Percentiles rank a stretch among this genome's conserved stretches.
Evolutionary conservation across 2,329 filamentous ascomycete species (phyloP).

Genomic region (Fusarium floridanum): DNA sequence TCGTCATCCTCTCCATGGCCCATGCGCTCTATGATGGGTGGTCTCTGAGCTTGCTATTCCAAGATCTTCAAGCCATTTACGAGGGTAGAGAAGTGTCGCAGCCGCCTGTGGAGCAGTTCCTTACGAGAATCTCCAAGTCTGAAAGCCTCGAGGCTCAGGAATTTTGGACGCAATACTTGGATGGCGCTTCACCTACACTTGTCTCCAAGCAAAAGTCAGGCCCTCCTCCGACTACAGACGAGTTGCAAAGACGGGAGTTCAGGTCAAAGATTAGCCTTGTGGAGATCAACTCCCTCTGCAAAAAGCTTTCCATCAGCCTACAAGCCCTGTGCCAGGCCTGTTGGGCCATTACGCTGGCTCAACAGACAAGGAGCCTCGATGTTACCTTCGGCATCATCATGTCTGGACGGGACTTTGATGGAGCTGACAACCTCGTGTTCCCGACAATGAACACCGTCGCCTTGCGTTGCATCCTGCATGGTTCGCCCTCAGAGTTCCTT

Average conservation of each 20-base stretch:
- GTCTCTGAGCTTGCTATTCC: slow-evolving; percentile 81
- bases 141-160: slow-evolving; percentile 43
- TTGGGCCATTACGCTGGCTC: slow-evolving; percentile 79
- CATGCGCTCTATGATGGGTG: slow-evolving; percentile 93
- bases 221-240: neutral
- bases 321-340: slow-evolving; percentile 83
- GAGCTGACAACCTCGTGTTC: slow-evolving; percentile 77
- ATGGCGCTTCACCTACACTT: slow-evolving; percentile 58
- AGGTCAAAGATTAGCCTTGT: slow-evolving; percentile 2
- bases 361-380: slow-evolving; percentile 74
- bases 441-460: slow-evolving; percentile 94
- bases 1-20: slow-evolving; percentile 77
- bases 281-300: slow-evolving; percentile 69
- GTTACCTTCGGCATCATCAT: slow-evolving; percentile 86
- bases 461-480: slow-evolving; percentile 79
- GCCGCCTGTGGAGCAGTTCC: slow-evolving; percentile 63
- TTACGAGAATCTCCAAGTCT: slow-evolving; percentile 52
- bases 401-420: slow-evolving; percentile 83
- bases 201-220: slow-evolving; percentile 32
- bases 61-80: slow-evolving; percentile 78
- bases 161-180: slow-evolving; percentile 82
- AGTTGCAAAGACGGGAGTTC: slow-evolving; percentile 31
- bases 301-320: slow-evolving; percentile 73
- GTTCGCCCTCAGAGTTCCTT: slow-evolving; percentile 73
- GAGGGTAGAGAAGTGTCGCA: slow-evolving; percentile 55